Evolutionary conservation across 306 rosid genomes (phyloP).

Genomic region (Trifolium fragiferum): DNA sequence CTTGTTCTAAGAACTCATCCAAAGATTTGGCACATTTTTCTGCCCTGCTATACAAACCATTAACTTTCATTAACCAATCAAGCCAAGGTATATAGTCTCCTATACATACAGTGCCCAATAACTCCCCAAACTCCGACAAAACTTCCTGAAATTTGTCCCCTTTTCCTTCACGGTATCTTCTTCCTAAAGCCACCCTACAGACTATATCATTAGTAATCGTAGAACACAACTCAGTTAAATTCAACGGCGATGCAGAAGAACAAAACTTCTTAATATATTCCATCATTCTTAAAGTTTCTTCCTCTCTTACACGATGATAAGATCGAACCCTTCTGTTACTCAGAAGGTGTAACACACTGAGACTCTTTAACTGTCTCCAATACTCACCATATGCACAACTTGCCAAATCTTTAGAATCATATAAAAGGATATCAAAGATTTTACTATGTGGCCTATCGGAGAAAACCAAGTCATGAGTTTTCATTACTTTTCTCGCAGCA

Average conservation of each 20-base stretch:
- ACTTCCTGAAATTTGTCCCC: conserved; percentile 21
- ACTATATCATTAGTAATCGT: conserved; percentile 22
- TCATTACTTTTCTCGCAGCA: neutral
- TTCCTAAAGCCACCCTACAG: conserved; percentile 32
- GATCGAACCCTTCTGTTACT: conserved; percentile 29
- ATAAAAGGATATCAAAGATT: neutral
- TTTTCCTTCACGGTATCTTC: conserved; percentile 13
- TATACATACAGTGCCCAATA: conserved; percentile 5
- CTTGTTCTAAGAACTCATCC: conserved; percentile 6
- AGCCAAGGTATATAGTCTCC: conserved; percentile 41
- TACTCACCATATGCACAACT: conserved; percentile 10
- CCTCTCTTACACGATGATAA: conserved; percentile 23
- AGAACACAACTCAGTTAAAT: conserved; percentile 16
- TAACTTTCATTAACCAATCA: conserved; percentile 32
- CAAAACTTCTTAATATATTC: neutral
- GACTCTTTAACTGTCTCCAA: conserved; percentile 16
- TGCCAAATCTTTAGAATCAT: conserved; percentile 18
- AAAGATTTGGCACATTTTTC: neutral
- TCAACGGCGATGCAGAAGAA: neutral
- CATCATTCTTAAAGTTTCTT: conserved; percentile 30
- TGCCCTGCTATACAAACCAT: conserved; percentile 29
- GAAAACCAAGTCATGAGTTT: conserved; percentile 21
- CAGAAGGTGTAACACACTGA: conserved; percentile 18
- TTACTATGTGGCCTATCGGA: conserved; percentile 15
- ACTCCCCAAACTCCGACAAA: conserved; percentile 14